Base-by-base conservation (phyloP, 1,284 basidiomycete genomes). In the Testicularia cyperi region DNA sequence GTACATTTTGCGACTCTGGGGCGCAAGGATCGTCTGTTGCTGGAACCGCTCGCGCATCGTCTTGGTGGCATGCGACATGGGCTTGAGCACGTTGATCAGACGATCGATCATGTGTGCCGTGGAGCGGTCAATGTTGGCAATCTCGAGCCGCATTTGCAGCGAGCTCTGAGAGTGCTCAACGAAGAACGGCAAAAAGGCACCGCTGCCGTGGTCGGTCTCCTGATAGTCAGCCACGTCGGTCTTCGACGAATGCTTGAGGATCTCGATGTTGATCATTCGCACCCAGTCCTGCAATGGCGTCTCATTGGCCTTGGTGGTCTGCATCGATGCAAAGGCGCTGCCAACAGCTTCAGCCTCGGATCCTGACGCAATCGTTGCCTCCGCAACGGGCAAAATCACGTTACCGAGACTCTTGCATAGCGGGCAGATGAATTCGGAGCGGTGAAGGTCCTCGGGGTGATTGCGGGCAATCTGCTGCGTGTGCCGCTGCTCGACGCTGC, bases 331-430 rank as follows among this genome's bases (percentile, higher is more conserved):
- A 23, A 49, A 47, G 22, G 32, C 14, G 9, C 13, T 30, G 31
- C 40, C 26, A 10, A 21, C 7, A 7, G 25, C 26, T 5, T 29
- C 19, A 16, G 24, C 6, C 12, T 31, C 26, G 15, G 35, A 37
- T 19, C 38, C 27, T 13, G 32, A 16, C 12, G 45, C 18, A 14
- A 42, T n/a, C n/a, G n/a, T n/a, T 19, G 38, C 48, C 18, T 65
- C 69, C 5, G 84, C 81, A 5, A 92, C 85, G 0, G 95, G 94
- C 3, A 99, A 81, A 28, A 98, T 86, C 24, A 91, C 84, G 77
- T 98, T 99, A 9, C 94, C 92, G 1, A 98, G 81, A 65, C 88
- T 91, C 79, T 98, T 98, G 82, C 95, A 99, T n/a, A 99, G 79
- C 0, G 95, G 95, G 70, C 95, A 98, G 41, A 97, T 89, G 78